These are phyloP conservation scores for Chrysoporthe cubensis DNA, from an alignment of 2,329 filamentous ascomycete genomes.

Conservation along the genomic window DNA sequence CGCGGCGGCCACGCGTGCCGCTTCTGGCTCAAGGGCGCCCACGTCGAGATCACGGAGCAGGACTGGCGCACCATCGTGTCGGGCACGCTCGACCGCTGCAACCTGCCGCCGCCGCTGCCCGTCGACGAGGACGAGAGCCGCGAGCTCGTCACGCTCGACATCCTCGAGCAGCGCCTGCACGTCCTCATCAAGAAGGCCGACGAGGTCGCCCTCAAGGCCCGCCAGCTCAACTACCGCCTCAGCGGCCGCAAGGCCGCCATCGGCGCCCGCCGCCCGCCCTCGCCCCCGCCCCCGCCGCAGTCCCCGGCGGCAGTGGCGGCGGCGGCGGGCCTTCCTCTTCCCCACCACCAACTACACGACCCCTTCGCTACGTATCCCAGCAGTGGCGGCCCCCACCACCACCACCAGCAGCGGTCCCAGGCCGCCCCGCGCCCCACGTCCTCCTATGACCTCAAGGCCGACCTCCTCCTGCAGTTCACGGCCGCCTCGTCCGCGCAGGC, in stretches of 20 bases:
- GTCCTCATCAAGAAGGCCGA: conserved; percentile 82
- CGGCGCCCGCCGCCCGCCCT: conserved; percentile 34
- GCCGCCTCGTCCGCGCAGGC: conserved; percentile 30
- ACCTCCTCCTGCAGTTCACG: conserved; percentile 59
- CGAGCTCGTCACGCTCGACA: conserved; percentile 81
- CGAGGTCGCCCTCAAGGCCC: conserved; percentile 64
- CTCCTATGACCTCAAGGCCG: conserved; percentile 54
- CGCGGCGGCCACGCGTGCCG: conserved; percentile 74
- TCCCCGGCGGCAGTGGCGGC: too few relatives aligned
- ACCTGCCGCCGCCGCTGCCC: conserved; percentile 76
- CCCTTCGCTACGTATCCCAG: too few relatives aligned
- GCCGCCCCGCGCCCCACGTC: conserved; percentile 37
- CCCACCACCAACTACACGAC: too few relatives aligned
- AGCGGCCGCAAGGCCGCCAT: conserved; percentile 77
- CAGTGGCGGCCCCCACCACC: conserved; percentile 35
- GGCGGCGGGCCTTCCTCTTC: too few relatives aligned
- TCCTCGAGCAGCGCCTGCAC: conserved; percentile 77
- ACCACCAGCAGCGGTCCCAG: conserved; percentile 34
- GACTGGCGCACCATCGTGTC: conserved; percentile 85
- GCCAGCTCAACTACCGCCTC: conserved; percentile 80
- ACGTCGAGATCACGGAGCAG: conserved; percentile 85
- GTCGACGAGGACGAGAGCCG: conserved; percentile 86
- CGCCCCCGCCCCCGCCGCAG: conserved; percentile 42
- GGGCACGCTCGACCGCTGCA: conserved; percentile 75
- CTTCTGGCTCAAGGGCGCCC: conserved; percentile 78